A percentile compares a stretch with the other conserved stretches of the same genome.
Conservation (phyloP, 2,329 filamentous ascomycete species). For the Pseudocercospora cruenta region DNA sequence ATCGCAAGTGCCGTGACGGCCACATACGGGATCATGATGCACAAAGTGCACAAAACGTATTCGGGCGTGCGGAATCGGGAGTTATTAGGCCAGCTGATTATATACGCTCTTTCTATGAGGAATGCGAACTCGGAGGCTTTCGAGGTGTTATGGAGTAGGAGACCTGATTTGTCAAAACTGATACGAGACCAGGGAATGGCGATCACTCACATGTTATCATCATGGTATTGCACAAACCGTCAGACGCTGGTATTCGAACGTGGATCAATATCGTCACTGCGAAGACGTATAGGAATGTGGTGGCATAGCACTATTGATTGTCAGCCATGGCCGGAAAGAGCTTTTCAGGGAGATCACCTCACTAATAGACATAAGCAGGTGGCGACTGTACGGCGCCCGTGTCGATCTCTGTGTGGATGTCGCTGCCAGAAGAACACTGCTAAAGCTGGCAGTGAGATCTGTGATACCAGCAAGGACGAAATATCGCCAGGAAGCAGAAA, state of each 20-base stretch:
- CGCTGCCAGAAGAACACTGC: slow-evolving; percentile 17
- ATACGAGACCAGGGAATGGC: too few species aligned
- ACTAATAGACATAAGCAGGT: slow-evolving; percentile 7
- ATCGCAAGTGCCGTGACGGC: slow-evolving; percentile 6
- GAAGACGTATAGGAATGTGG: slow-evolving; percentile 12
- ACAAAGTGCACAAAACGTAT: slow-evolving; percentile 6
- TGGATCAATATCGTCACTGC: slow-evolving; percentile 9
- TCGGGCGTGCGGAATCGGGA: slow-evolving; percentile 8
- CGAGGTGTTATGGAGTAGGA: slow-evolving; percentile 6
- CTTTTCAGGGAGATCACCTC: not conserved
- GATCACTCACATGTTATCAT: not conserved
- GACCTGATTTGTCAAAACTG: not conserved
- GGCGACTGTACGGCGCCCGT: slow-evolving; percentile 1
- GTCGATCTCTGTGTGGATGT: slow-evolving; percentile 1
- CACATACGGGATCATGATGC: slow-evolving; percentile 10
- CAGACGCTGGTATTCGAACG: not conserved
- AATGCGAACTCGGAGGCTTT: slow-evolving; percentile 12
- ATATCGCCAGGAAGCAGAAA: slow-evolving; percentile 19
- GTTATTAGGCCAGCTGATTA: slow-evolving; percentile 9
- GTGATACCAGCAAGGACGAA: slow-evolving; percentile 17
- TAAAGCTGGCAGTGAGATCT: slow-evolving; percentile 17
- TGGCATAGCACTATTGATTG: slow-evolving; percentile 6
- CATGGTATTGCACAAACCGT: slow-evolving; percentile 8
- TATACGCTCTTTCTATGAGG: slow-evolving; percentile 16
- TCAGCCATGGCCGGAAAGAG: not conserved